Conservation (phyloP, 768 basidiomycete species). For the Clavulina sp. region DNA sequence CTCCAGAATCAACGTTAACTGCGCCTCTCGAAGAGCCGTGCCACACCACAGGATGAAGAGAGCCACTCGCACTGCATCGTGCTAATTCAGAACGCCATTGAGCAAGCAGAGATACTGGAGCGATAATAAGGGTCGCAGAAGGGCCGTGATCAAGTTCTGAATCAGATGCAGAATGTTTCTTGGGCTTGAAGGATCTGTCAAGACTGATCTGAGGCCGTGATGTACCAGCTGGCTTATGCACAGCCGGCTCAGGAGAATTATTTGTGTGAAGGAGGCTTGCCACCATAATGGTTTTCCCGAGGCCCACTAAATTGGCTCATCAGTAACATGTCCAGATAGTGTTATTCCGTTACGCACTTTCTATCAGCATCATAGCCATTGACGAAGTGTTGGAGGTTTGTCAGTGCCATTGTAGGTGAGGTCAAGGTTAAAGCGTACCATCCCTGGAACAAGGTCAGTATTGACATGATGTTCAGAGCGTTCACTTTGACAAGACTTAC, state of each 20-base stretch:
- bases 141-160: too few species aligned
- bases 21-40: conserved; percentile 68
- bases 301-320: conserved; percentile 46
- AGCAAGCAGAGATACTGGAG: conserved; percentile 75
- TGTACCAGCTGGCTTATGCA: neutral
- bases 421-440: too few species aligned
- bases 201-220: conserved; percentile 38
- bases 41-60: conserved; percentile 56
- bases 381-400: too few species aligned
- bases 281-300: conserved; percentile 91
- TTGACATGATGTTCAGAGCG: neutral
- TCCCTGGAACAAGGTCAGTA: conserved; percentile 18
- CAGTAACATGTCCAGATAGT: neutral
- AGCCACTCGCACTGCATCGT: conserved; percentile 57
- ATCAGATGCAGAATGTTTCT: too few species aligned
- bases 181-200: conserved; percentile 38
- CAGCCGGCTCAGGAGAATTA: conserved; percentile 27
- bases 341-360: too few species aligned
- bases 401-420: too few species aligned
- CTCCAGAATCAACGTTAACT: conserved; percentile 24
- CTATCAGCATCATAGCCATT: too few species aligned
- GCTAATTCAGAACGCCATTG: conserved; percentile 92
- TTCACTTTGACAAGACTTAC: conserved; percentile 27
- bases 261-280: conserved; percentile 78
- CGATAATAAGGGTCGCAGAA: conserved; percentile 71